Base-by-base conservation (phyloP, 208 protist genomes). In the Leptomonas pyrrhocoris region DNA sequence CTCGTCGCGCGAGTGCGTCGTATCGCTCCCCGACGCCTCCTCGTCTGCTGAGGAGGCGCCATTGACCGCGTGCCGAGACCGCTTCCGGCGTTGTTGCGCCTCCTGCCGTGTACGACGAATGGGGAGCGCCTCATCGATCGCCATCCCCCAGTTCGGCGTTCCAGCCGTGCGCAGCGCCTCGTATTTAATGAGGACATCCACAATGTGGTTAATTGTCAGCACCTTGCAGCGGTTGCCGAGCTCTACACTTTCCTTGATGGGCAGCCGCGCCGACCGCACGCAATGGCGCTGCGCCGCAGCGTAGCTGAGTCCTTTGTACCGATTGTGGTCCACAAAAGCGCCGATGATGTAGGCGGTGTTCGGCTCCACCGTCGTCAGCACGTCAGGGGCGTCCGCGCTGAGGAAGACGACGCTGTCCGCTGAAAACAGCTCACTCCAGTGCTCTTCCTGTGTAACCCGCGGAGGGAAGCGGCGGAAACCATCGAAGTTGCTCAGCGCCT, bases 251-350 rank as follows among this genome's bases (percentile, higher is more conserved):
- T 97, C 89, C 27, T 85, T 79, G 49, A 97, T 75, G 21, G 89
- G 93, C 42, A 97, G 74, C 18, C 86, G 81, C 11, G 93, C 93
- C 27, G 83, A 81, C 21, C 87, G 88, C 45, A 94, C 88, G 7
- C 85, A 81, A 58, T 94, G 81, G 6, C 74, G 77, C 23, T 66
- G 42, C 16, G 93, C 93, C 6, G 83, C 68, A 25, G 68, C 63
- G 40, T 79, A 76, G 36, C 68, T 91, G 19, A 97, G 80, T 25
- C 84, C 86, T 49, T 95, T 97, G 66, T 94, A 67, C 55, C 76
- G 54, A 64, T 97, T 97, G 74, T 95, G 93, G 42, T 97, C 93
- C 0, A 97, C 93, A 79, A 97, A 95, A 12, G 93, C 88, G 18
- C 93, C 93, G 60, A 97, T 74, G 63, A 97, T 60, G 71, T 97